Conservation (phyloP, 768 basidiomycete genomes). For the Podaxis sp. region DNA sequence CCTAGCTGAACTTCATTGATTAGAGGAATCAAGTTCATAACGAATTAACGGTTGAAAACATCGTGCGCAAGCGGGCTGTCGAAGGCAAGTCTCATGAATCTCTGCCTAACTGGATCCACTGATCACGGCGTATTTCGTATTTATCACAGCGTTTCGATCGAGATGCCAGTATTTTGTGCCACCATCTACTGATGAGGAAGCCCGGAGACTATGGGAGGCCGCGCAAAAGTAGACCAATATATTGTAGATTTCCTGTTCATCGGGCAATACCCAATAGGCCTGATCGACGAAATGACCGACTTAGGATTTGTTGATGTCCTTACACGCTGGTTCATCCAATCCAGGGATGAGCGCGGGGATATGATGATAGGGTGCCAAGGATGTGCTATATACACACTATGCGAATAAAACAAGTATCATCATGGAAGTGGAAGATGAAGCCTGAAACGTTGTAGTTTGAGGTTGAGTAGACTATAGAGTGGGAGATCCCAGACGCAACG, state of each 20-base stretch:
- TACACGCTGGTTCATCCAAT: not conserved
- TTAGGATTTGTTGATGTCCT: not conserved
- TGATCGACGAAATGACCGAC: not conserved
- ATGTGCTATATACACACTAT: too few relatives aligned
- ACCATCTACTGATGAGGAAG: conserved; percentile 56
- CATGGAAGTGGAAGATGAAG: not conserved
- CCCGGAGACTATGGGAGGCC: conserved; percentile 33
- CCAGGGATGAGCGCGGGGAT: not conserved
- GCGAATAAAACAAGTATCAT: not conserved
- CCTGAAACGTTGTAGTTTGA: too few relatives aligned
- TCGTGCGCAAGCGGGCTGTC: conserved; percentile 65
- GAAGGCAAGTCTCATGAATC: conserved; percentile 52
- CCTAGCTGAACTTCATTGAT: not conserved
- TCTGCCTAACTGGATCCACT: not conserved
- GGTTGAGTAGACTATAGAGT: too few relatives aligned
- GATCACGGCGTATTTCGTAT: not conserved
- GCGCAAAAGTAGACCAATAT: conserved; percentile 20
- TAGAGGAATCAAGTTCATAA: conserved; percentile 76
- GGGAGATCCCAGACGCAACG: too few relatives aligned
- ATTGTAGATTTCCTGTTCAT: not conserved
- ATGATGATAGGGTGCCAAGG: not conserved
- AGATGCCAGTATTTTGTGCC: conserved; percentile 81
- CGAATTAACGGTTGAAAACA: conserved; percentile 69
- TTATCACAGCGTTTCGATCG: conserved; percentile 61
- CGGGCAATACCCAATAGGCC: not conserved